These are phyloP conservation scores for Polyporus tsugae DNA, from an alignment of 1,284 basidiomycete genomes.

Conservation along the genomic window DNA sequence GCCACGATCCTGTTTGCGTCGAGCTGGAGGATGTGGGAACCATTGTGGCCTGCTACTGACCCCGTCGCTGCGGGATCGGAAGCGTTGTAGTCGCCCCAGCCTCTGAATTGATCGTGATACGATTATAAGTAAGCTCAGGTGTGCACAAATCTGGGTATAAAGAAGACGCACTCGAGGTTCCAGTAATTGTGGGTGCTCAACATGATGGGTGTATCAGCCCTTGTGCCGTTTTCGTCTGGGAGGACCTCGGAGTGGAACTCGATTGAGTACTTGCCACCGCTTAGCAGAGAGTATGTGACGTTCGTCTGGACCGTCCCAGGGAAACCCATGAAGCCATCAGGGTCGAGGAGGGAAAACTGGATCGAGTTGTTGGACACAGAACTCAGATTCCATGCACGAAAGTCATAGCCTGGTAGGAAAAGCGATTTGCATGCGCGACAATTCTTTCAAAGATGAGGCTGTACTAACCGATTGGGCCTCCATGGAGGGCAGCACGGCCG, in stretches of 20 bases:
- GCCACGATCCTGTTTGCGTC: background rate
- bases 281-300: background rate
- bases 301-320: background rate
- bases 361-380: background rate
- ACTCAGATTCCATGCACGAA: constrained; percentile 4
- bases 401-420: background rate
- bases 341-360: constrained; percentile 4
- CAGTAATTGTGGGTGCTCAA: constrained; percentile 10
- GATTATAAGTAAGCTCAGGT: background rate
- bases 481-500: constrained; percentile 6
- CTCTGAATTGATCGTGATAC: background rate
- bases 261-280: constrained; percentile 9
- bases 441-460: background rate
- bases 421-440: background rate
- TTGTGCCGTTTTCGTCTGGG: background rate
- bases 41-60: background rate
- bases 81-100: constrained; percentile 9
- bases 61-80: constrained; percentile 6
- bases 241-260: constrained; percentile 8
- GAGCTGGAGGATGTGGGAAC: constrained; percentile 2
- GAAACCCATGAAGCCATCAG: constrained; percentile 6
- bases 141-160: background rate
- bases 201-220: constrained; percentile 3
- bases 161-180: constrained; percentile 8
- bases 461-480: background rate